A percentile compares a stretch with the other conserved stretches of the same genome.
These are phyloP conservation scores for Pichia nakasei DNA, from an alignment of 805 yeast species.

Conservation along the genomic window DNA sequence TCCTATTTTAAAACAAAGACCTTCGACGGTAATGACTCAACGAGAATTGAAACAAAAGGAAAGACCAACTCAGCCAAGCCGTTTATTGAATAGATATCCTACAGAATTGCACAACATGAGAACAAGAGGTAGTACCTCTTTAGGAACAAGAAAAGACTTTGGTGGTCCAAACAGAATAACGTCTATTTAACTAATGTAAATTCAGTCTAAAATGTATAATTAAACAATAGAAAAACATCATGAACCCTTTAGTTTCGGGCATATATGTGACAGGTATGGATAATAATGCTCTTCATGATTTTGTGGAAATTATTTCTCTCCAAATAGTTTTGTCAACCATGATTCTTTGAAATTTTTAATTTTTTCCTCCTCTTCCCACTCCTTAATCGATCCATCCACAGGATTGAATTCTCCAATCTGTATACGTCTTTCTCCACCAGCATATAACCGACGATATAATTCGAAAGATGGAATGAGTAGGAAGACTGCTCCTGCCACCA, in stretches of 20 bases:
- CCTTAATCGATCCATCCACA: conserved; percentile 35
- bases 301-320: conserved; percentile 27
- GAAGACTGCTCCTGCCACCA: conserved; percentile 24
- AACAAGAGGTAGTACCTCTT: conserved; percentile 4
- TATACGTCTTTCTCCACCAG: conserved; percentile 34
- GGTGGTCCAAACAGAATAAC: conserved; percentile 2
- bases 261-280: no score
- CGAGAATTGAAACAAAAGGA: neutral
- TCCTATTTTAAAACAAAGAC: neutral
- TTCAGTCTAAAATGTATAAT: neutral
- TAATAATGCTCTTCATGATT: no score
- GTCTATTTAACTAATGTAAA: conserved; percentile 1
- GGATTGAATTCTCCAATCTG: conserved; percentile 39
- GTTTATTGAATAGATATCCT: neutral
- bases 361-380: conserved; percentile 36
- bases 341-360: conserved; percentile 28
- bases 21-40: conserved; percentile 4
- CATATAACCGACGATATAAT: conserved; percentile 26
- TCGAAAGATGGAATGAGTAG: conserved; percentile 24
- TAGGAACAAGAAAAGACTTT: conserved; percentile 1
- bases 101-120: neutral
- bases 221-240: no score
- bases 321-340: conserved; percentile 35
- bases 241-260: no score
- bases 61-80: neutral